Evolutionary conservation across 257 asterid species (phyloP).

Genomic region (Osmanthus fragrans): DNA sequence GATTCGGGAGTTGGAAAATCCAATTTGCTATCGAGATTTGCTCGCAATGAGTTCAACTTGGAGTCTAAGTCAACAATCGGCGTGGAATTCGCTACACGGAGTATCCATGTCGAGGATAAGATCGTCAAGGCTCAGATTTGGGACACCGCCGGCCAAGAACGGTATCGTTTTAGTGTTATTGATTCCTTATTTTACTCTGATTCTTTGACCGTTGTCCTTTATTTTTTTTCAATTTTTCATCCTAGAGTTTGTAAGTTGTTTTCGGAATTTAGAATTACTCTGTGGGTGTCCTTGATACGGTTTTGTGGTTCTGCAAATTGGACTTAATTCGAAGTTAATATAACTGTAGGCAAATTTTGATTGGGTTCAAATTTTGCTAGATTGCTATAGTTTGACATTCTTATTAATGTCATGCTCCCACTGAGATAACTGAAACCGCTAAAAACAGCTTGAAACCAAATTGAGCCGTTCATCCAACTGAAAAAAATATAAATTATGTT

Average conservation of each 20-base stretch:
- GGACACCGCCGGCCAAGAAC: constrained; percentile 75
- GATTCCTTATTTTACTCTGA: neutral
- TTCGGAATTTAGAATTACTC: neutral
- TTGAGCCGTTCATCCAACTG: too few relatives aligned
- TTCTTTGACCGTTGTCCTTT: neutral
- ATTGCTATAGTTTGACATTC: too few relatives aligned
- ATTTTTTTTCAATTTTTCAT: neutral
- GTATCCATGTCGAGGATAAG: constrained; percentile 62
- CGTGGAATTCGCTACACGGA: constrained; percentile 67
- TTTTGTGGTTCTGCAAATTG: neutral
- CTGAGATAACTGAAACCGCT: too few relatives aligned
- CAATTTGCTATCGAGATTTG: constrained; percentile 57
- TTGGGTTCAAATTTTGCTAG: neutral
- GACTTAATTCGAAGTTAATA: neutral
- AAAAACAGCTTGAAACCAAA: too few relatives aligned
- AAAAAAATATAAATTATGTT: too few relatives aligned
- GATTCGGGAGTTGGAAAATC: constrained; percentile 72
- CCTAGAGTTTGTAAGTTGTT: neutral
- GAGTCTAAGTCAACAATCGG: constrained; percentile 74
- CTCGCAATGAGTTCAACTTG: constrained; percentile 63
- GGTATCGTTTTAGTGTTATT: constrained; percentile 27
- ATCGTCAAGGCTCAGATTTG: constrained; percentile 70
- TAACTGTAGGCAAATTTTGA: neutral
- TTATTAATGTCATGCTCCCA: too few relatives aligned
- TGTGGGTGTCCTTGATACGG: neutral